Conservation (phyloP, 2,329 filamentous ascomycete genomes). For the Phoma sp. region DNA sequence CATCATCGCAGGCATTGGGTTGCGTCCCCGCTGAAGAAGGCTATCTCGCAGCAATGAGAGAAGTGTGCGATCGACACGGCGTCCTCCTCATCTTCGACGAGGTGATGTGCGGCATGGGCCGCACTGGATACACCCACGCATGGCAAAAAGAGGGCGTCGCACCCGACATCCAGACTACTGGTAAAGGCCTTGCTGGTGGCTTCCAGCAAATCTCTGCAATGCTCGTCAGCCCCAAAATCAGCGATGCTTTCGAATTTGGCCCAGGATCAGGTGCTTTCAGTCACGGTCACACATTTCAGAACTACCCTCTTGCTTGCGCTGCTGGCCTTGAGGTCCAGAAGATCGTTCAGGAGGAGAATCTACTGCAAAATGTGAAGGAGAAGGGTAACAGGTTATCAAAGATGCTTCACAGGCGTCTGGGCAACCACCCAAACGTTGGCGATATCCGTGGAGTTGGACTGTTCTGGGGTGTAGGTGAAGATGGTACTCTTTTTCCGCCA, state of each 20-base stretch:
- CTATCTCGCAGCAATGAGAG: conserved; percentile 72
- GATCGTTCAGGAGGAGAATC: conserved; percentile 62
- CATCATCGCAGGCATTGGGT: conserved; percentile 63
- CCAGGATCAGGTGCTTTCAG: conserved; percentile 56
- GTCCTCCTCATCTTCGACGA: conserved; percentile 81
- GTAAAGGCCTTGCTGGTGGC: conserved; percentile 70
- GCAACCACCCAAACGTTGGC: conserved; percentile 59
- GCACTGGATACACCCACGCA: conserved; percentile 65
- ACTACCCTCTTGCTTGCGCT: conserved; percentile 64
- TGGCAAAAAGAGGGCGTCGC: conserved; percentile 65
- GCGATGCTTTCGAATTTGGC: conserved; percentile 52
- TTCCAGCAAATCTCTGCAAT: conserved; percentile 67
- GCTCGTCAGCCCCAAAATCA: conserved; percentile 60
- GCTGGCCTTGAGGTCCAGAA: conserved; percentile 68
- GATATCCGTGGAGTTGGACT: conserved; percentile 66
- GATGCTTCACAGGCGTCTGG: conserved; percentile 53
- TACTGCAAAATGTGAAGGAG: conserved; percentile 63
- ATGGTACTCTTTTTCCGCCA: too few species aligned
- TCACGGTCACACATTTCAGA: conserved; percentile 70
- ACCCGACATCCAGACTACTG: conserved; percentile 71
- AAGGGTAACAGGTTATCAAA: conserved; percentile 60
- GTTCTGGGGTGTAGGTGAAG: conserved; percentile 60
- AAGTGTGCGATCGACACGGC: conserved; percentile 72
- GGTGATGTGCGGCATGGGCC: conserved; percentile 72
- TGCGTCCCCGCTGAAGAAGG: conserved; percentile 70